Percentiles rank a stretch among this genome's conserved stretches.
These are phyloP conservation scores for Mortierella sp. DNA, from an alignment of 371 early-diverging fungal species.

Conservation along the genomic window DNA sequence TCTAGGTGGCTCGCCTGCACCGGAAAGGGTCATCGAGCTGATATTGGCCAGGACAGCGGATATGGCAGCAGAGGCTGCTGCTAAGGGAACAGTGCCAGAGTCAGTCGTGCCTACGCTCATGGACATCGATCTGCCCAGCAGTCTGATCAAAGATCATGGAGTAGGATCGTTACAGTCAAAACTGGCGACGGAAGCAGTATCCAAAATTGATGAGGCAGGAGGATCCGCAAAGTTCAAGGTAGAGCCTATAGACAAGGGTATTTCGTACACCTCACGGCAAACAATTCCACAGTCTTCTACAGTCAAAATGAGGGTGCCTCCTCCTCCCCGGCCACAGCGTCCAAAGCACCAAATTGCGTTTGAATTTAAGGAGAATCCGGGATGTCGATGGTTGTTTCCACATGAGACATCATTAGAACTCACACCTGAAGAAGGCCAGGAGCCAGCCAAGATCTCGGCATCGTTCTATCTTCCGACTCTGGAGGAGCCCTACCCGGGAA, in stretches of 20 bases:
- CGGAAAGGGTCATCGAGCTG: slow-evolving; percentile 41
- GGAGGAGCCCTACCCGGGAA: slow-evolving; percentile 11
- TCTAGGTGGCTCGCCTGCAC: slow-evolving; percentile 20
- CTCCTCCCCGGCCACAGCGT: slow-evolving; percentile 6
- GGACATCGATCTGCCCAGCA: slow-evolving; percentile 1
- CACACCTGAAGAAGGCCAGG: slow-evolving; percentile 19
- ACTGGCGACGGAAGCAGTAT: too few relatives aligned
- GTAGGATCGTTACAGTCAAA: too few relatives aligned
- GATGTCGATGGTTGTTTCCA: slow-evolving; percentile 48
- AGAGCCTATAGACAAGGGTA: not conserved
- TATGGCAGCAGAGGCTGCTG: slow-evolving; percentile 17
- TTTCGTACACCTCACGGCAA: not conserved
- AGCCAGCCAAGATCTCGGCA: slow-evolving; percentile 31
- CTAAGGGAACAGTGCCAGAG: slow-evolving; percentile 11
- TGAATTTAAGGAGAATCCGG: slow-evolving; percentile 51
- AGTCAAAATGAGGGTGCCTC: not conserved
- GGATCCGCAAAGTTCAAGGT: not conserved
- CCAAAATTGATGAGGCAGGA: too few relatives aligned
- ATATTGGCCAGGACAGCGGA: slow-evolving; percentile 25
- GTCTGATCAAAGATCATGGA: not conserved
- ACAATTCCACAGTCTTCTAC: slow-evolving; percentile 9
- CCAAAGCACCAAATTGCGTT: slow-evolving; percentile 43
- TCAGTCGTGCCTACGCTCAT: not conserved
- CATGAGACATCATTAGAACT: slow-evolving; percentile 42
- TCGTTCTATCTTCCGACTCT: slow-evolving; percentile 38